Evolutionary conservation across 768 basidiomycete species (phyloP).

Genomic region (Boletus rex-veris): DNA sequence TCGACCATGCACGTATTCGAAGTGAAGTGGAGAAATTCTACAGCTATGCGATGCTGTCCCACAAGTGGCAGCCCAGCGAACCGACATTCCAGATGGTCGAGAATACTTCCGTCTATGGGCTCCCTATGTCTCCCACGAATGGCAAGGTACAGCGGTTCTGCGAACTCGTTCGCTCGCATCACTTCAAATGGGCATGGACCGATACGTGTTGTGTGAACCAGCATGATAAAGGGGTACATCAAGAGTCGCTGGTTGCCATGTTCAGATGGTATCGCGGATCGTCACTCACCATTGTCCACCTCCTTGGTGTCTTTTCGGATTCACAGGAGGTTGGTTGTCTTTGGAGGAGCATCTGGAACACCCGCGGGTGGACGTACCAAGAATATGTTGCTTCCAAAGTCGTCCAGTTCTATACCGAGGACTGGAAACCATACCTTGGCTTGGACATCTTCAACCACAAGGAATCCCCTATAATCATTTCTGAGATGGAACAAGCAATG

Average conservation of each 20-base stretch:
- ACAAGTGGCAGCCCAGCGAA: background rate
- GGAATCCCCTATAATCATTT: background rate
- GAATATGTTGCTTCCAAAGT: constrained; percentile 2
- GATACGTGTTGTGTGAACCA: constrained; percentile 10
- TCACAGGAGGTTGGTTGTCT: background rate
- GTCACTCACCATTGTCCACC: constrained; percentile 5
- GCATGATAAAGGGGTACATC: background rate
- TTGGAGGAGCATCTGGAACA: constrained; percentile 6
- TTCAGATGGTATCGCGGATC: constrained; percentile 10
- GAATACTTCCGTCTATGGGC: too few relatives aligned
- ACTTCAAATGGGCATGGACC: constrained; percentile 2
- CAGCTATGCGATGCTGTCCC: constrained; percentile 5
- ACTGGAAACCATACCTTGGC: constrained; percentile 6
- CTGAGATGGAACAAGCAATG: background rate
- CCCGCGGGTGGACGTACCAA: constrained; percentile 11
- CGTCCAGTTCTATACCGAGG: constrained; percentile 9
- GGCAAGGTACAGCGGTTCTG: too few relatives aligned
- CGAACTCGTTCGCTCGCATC: too few relatives aligned
- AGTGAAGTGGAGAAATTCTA: background rate
- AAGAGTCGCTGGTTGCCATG: constrained; percentile 12
- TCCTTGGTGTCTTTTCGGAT: background rate
- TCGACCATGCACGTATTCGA: background rate
- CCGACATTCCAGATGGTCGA: too few relatives aligned
- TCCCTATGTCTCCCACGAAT: too few relatives aligned
- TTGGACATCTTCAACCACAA: constrained; percentile 4